Conservation (phyloP, 495 filamentous ascomycete genomes). For the Articulospora tetracladia region DNA sequence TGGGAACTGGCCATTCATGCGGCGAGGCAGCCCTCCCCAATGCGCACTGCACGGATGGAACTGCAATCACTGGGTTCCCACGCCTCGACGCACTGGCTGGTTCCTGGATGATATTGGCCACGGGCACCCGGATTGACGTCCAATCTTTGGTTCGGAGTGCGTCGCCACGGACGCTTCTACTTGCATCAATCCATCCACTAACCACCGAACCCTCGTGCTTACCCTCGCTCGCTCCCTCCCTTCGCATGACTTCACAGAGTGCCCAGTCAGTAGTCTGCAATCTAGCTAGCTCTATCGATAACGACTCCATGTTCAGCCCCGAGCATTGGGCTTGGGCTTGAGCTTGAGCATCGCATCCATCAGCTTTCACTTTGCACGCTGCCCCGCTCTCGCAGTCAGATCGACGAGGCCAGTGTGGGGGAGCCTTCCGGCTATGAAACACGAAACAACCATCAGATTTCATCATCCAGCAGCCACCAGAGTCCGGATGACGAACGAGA, state of each 20-base stretch:
- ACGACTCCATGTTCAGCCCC: constrained; percentile 9
- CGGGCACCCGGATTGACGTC: not conserved
- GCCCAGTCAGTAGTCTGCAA: not conserved
- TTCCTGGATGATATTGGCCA: constrained; percentile 1
- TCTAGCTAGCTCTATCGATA: constrained; percentile 14
- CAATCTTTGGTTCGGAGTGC: not conserved
- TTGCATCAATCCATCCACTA: not conserved
- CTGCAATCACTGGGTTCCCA: constrained; percentile 2
- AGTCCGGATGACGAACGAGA: constrained; percentile 12
- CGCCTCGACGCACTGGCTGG: not conserved
- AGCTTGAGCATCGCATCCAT: no score
- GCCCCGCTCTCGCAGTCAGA: constrained; percentile 11
- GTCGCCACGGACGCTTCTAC: not conserved
- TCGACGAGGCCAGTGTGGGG: constrained; percentile 14
- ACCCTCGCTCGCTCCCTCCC: not conserved
- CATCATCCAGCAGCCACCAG: not conserved
- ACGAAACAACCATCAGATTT: constrained; percentile 4
- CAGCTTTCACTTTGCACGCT: constrained; percentile 14
- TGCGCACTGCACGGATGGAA: constrained; percentile 12
- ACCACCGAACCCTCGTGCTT: not conserved
- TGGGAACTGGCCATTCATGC: constrained; percentile 15
- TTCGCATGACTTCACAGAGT: not conserved
- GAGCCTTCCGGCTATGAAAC: constrained; percentile 15
- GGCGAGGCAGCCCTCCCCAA: constrained; percentile 18
- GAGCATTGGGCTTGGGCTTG: no score